phyloP scores from a whole-genome alignment of 2,329 filamentous ascomycete genomes.

The Hymenoscyphus fructigenus region DNA sequence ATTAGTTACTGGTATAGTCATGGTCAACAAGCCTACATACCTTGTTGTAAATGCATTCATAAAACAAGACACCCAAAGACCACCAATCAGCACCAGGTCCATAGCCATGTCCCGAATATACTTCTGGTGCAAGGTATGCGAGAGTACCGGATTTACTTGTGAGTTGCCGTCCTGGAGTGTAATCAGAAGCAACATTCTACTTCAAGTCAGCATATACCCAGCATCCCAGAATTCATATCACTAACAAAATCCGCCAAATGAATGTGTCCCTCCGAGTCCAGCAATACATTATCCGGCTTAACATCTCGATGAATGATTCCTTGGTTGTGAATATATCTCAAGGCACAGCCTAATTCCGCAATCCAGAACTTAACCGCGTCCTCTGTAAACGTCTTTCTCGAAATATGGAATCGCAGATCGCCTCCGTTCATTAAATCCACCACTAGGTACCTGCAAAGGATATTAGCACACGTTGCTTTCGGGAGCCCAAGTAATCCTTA shows the following conservation, averaged over 20 bases:
- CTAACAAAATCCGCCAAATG: constrained; percentile 96
- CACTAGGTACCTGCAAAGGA: constrained; percentile 70
- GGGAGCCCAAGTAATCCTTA: constrained; percentile 47
- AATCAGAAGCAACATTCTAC: constrained; percentile 95
- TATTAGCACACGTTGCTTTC: constrained; percentile 11
- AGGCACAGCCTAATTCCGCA: constrained; percentile 85
- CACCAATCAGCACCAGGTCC: constrained; percentile 94
- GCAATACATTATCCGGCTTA: constrained; percentile 87
- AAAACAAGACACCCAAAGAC: constrained; percentile 97
- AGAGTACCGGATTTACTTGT: constrained; percentile 97
- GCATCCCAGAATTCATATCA: constrained; percentile 22
- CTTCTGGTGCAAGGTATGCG: constrained; percentile 93
- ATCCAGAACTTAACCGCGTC: constrained; percentile 98
- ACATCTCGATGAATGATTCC: constrained; percentile 89
- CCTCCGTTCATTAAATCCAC: constrained; percentile 98
- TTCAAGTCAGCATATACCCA: constrained; percentile 38
- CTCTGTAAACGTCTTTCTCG: constrained; percentile 95
- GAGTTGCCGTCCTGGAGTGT: constrained; percentile 75
- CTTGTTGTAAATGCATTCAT: constrained; percentile 99
- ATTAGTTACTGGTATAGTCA: constrained; percentile 8
- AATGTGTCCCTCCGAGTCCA: constrained; percentile 88
- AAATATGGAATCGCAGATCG: constrained; percentile 96
- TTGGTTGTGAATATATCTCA: constrained; percentile 82
- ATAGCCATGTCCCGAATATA: constrained; percentile 89
- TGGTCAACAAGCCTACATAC: constrained; percentile 45